Evolutionary conservation across 208 protist genomes (phyloP).

Genomic region (Phytomonas sp.): DNA sequence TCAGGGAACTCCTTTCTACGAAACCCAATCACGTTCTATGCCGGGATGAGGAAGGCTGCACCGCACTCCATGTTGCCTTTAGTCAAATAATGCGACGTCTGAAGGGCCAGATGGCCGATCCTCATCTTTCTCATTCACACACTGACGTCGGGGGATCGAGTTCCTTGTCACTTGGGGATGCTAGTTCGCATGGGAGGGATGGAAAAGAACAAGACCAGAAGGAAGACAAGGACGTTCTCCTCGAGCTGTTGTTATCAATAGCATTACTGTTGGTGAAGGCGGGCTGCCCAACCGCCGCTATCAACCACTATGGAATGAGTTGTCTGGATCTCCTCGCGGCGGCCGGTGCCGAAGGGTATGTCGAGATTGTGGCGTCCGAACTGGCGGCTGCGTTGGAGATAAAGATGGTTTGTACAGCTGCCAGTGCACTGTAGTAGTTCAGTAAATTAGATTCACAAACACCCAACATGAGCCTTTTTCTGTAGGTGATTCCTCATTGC

Average conservation of each 20-base stretch:
- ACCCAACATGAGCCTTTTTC: neutral
- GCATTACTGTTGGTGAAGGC: slow-evolving; percentile 35
- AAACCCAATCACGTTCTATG: slow-evolving; percentile 18
- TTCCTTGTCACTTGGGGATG: neutral
- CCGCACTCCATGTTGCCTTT: slow-evolving; percentile 44
- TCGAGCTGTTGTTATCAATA: slow-evolving; percentile 36
- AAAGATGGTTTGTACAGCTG: neutral
- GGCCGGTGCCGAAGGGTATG: slow-evolving; percentile 8
- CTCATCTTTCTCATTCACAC: neutral
- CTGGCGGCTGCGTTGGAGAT: slow-evolving; percentile 32
- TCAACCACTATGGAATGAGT: slow-evolving; percentile 32
- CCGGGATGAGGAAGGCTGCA: slow-evolving; percentile 52
- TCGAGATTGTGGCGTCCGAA: slow-evolving; percentile 39
- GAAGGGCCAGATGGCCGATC: neutral
- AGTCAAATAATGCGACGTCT: neutral
- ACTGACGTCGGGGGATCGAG: neutral
- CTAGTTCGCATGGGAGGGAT: neutral
- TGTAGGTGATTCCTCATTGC: neutral
- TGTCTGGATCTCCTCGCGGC: slow-evolving; percentile 54
- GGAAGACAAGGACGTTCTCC: slow-evolving; percentile 11
- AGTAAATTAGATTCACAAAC: neutral
- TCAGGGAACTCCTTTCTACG: slow-evolving; percentile 30
- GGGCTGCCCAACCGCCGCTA: slow-evolving; percentile 22
- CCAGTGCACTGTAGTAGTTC: neutral
- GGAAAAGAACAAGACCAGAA: neutral